These are phyloP conservation scores for Ustilago sp. DNA, from an alignment of 1,284 basidiomycete genomes.

Conservation along the genomic window DNA sequence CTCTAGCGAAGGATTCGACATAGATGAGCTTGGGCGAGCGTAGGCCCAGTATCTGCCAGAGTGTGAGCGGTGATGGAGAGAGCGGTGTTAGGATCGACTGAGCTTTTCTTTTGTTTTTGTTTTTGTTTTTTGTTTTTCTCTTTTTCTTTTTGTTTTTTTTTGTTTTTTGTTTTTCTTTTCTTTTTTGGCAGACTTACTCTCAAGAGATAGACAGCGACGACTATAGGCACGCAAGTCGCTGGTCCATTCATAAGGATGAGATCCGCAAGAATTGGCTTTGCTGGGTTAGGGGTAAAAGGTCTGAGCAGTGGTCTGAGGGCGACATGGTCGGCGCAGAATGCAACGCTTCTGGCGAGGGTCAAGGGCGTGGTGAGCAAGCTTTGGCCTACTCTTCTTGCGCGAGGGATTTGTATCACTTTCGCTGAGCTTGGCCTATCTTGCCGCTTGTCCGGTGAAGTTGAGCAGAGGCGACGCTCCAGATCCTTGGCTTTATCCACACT, in stretches of 20 bases:
- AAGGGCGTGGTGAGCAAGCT: constrained; percentile 59
- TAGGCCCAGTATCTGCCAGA: constrained; percentile 76
- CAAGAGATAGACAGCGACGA: constrained; percentile 79
- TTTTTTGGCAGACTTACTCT: constrained; percentile 74
- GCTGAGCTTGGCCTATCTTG: background rate
- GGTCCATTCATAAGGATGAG: constrained; percentile 92
- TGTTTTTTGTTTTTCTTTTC: too few species aligned
- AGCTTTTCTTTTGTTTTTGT: too few species aligned
- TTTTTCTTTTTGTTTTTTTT: too few species aligned
- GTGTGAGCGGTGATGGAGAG: background rate
- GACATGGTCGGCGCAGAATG: constrained; percentile 50
- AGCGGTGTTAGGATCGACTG: background rate
- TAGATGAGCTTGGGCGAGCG: constrained; percentile 83
- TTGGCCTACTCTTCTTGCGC: constrained; percentile 76
- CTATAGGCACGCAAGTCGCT: constrained; percentile 89
- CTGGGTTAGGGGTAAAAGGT: background rate
- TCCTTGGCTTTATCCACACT: constrained; percentile 79
- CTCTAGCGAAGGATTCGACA: constrained; percentile 93
- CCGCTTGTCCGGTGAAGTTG: background rate
- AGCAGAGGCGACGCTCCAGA: constrained; percentile 74
- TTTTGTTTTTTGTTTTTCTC: accelerated
- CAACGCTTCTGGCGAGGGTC: constrained; percentile 35
- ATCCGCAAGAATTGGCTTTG: constrained; percentile 73
- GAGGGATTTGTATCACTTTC: constrained; percentile 74
- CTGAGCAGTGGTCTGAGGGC: constrained; percentile 30